phyloP scores from a whole-genome alignment of 306 rosid species.

The Albizia julibrissin region DNA sequence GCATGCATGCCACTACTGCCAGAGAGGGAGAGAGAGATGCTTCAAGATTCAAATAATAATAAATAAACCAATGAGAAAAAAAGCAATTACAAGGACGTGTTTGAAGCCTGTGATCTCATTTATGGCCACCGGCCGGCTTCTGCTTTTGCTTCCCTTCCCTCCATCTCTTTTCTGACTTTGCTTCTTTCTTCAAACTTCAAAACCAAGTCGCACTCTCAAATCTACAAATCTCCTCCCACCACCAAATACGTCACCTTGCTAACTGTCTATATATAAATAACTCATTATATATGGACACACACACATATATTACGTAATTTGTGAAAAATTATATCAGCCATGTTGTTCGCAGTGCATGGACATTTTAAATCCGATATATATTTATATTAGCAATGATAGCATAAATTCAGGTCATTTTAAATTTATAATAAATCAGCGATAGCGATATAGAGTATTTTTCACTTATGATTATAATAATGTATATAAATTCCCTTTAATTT shows the following conservation, averaged over 20 bases:
- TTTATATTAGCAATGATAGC: too few relatives aligned
- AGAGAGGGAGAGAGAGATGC: constrained; percentile 8
- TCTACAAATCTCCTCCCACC: too few relatives aligned
- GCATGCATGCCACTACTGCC: constrained; percentile 35
- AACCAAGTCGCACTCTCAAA: background rate
- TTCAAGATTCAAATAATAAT: background rate
- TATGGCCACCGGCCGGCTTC: constrained; percentile 35
- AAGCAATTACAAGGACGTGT: constrained; percentile 36
- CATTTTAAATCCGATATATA: too few relatives aligned
- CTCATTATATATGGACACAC: too few relatives aligned
- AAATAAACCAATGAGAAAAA: constrained; percentile 16
- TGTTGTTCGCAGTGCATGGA: too few relatives aligned
- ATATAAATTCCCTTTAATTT: background rate
- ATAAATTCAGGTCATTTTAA: too few relatives aligned
- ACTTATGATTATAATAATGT: background rate
- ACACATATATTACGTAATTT: too few relatives aligned
- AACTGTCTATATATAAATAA: too few relatives aligned
- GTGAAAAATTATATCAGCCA: too few relatives aligned
- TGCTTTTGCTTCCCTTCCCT: constrained; percentile 25
- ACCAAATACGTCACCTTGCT: too few relatives aligned
- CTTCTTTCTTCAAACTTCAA: constrained; percentile 3
- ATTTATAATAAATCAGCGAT: too few relatives aligned
- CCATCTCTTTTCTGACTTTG: background rate
- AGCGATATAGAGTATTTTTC: too few relatives aligned
- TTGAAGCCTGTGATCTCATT: constrained; percentile 46